Conservation (phyloP, 164 flowering plant species). For the Amborella trichopoda region DNA sequence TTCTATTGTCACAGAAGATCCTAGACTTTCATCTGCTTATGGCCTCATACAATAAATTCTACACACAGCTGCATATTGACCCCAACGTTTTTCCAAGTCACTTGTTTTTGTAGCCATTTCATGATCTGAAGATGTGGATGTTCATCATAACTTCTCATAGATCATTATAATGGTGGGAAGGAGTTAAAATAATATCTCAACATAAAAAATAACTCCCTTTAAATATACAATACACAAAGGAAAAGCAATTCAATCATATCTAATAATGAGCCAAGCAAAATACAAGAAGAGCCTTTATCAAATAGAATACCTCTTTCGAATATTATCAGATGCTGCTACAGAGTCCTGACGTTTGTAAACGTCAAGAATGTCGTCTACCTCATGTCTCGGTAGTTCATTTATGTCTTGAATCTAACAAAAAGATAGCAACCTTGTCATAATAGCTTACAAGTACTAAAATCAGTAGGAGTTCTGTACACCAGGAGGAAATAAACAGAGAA, state of each 20-base stretch:
- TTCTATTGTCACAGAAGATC: background rate
- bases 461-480: background rate
- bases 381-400: constrained; percentile 91
- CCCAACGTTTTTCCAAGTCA: no score
- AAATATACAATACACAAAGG: no score
- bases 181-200: background rate
- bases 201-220: no score
- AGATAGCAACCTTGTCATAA: no score
- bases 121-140: background rate
- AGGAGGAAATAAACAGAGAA: background rate
- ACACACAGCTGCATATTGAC: no score
- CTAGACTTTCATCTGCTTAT: background rate
- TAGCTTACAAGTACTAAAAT: background rate
- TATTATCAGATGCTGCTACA: constrained; percentile 56
- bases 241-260: background rate
- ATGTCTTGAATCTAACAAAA: constrained; percentile 67
- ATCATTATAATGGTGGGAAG: background rate
- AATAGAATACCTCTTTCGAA: constrained; percentile 55
- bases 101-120: no score
- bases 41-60: background rate
- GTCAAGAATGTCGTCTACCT: constrained; percentile 78
- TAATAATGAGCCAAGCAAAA: background rate
- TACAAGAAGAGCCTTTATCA: background rate
- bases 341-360: constrained; percentile 34
- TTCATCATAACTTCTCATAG: background rate